Percentiles rank a stretch among this genome's conserved stretches.
These are phyloP conservation scores for Colletotrichum cuscutae DNA, from an alignment of 2,329 filamentous ascomycete genomes.

Conservation along the genomic window DNA sequence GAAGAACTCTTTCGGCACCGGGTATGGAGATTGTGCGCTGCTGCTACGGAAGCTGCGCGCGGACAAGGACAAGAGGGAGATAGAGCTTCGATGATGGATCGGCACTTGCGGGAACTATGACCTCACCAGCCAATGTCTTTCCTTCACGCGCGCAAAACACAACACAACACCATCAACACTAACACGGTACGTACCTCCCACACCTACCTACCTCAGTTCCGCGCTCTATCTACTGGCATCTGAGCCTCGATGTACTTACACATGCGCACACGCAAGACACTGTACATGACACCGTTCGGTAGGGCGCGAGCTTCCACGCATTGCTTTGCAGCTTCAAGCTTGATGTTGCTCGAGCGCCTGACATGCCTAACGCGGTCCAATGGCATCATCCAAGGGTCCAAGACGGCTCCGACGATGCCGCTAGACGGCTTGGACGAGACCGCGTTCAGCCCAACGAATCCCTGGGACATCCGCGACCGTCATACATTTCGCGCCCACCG, in stretches of 20 bases:
- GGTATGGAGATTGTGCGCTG: slow-evolving; percentile 2
- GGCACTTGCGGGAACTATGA: slow-evolving; percentile 37
- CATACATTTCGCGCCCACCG: background rate
- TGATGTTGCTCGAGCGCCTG: background rate
- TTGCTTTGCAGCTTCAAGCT: background rate
- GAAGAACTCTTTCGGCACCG: background rate
- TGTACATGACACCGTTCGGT: too few species aligned
- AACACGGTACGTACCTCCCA: background rate
- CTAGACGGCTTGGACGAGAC: slow-evolving; percentile 21
- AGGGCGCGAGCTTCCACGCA: background rate
- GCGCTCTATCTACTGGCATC: background rate
- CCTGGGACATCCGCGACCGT: slow-evolving; percentile 11
- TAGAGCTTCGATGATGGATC: slow-evolving; percentile 33
- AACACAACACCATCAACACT: background rate
- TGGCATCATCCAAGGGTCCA: slow-evolving; percentile 34
- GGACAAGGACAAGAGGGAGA: slow-evolving; percentile 1
- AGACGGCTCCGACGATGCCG: slow-evolving; percentile 23
- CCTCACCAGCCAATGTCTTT: slow-evolving; percentile 32
- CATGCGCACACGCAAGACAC: too few species aligned
- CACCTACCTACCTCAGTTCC: background rate
- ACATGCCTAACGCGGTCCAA: slow-evolving; percentile 12
- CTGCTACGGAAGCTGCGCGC: background rate
- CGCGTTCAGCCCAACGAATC: slow-evolving; percentile 29
- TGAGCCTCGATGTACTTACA: background rate
- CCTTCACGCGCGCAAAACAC: background rate